Conservation (phyloP, 129 eudicot genomes). For the Pittosporum tobira region DNA sequence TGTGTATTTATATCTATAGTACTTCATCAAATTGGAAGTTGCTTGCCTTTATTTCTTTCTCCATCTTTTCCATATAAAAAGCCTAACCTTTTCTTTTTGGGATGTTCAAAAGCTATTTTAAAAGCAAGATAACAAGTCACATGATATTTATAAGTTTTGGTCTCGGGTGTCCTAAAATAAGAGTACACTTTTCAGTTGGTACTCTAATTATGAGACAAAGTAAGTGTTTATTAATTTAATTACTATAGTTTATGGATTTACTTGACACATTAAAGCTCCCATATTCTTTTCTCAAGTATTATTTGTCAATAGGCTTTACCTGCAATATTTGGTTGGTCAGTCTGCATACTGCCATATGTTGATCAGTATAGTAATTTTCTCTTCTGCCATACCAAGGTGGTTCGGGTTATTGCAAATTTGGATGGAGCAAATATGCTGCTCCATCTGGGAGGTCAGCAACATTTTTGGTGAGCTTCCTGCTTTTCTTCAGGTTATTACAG, state of each 20-base stretch:
- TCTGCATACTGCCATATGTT: neutral
- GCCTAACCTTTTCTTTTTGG: neutral
- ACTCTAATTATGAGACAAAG: neutral
- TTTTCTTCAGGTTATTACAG: neutral
- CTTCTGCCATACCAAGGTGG: slow-evolving; percentile 53
- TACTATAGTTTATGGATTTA: neutral
- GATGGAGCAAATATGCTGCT: slow-evolving; percentile 84
- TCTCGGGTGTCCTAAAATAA: neutral
- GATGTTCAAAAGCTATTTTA: neutral
- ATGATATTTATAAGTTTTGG: neutral
- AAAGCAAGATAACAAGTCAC: neutral
- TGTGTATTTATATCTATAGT: slow-evolving; percentile 14
- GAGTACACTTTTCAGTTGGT: neutral
- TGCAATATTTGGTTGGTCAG: slow-evolving; percentile 3
- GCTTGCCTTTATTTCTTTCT: neutral
- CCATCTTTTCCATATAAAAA: neutral
- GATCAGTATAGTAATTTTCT: neutral
- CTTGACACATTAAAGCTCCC: neutral
- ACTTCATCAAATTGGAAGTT: neutral
- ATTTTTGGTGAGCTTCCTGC: slow-evolving; percentile 56
- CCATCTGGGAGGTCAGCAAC: slow-evolving; percentile 92
- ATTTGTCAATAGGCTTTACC: neutral
- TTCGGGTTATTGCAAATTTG: slow-evolving; percentile 93
- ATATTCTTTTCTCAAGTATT: neutral
- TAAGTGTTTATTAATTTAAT: neutral